A percentile compares a stretch with the other conserved stretches of the same genome.
These are phyloP conservation scores for maize (Zea mays) DNA, from an alignment of 176 grass and related monocot genomes.

Conservation along the genomic window DNA sequence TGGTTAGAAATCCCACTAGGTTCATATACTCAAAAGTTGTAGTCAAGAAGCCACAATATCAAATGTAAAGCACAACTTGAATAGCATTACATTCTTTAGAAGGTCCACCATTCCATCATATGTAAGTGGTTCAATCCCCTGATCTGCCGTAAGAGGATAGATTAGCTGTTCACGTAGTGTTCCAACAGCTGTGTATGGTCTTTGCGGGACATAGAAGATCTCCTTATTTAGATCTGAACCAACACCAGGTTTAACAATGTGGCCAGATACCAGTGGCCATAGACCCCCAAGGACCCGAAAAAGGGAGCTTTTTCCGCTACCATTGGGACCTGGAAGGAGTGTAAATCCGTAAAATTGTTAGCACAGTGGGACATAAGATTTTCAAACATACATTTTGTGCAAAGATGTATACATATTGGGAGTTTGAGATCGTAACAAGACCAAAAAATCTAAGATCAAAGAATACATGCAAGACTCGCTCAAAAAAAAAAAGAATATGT, in stretches of 20 bases:
- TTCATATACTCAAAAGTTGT: conserved; percentile 30
- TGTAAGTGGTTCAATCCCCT: conserved; percentile 80
- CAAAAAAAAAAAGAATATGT: conserved; percentile 10
- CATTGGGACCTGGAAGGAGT: conserved; percentile 82
- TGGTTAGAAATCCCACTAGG: conserved; percentile 41
- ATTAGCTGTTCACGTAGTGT: conserved; percentile 97
- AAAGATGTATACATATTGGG: conserved; percentile 1
- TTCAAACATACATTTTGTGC: conserved; percentile 5
- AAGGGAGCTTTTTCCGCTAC: conserved; percentile 99
- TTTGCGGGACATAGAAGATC: conserved; percentile 99
- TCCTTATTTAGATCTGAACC: conserved; percentile 99
- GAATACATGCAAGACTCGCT: not conserved
- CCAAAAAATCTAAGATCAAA: conserved; percentile 9
- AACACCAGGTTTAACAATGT: conserved; percentile 98
- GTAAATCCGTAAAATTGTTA: not conserved
- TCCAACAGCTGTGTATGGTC: conserved; percentile 98
- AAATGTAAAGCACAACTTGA: conserved; percentile 28
- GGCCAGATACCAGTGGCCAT: conserved; percentile 91
- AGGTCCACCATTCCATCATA: conserved; percentile 86
- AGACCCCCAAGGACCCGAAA: conserved; percentile 96
- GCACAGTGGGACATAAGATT: conserved; percentile 12
- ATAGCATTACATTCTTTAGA: conserved; percentile 84
- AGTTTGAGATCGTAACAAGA: not conserved
- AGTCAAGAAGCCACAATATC: conserved; percentile 22
- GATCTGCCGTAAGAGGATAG: conserved; percentile 84